Percentiles rank a stretch among this genome's conserved stretches.
Evolutionary conservation across 2,329 filamentous ascomycete species (phyloP).

Genomic region (Fusarium gaditjirri): DNA sequence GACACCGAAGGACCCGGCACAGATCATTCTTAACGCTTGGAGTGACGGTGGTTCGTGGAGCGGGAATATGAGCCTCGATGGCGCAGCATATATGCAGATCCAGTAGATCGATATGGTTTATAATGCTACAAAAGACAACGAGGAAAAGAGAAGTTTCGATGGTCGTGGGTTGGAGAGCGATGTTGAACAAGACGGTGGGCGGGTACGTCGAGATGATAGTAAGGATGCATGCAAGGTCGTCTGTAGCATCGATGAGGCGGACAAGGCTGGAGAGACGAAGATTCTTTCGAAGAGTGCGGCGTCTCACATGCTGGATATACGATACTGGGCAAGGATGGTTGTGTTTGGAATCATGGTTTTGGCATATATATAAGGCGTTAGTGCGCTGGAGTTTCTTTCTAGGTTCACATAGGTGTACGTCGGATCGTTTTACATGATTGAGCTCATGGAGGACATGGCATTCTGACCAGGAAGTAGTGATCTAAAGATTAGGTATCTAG

Average conservation of each 20-base stretch:
- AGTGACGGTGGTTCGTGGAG: slow-evolving; percentile 69
- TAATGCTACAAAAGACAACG: slow-evolving; percentile 50
- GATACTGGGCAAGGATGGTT: not conserved
- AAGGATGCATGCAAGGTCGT: slow-evolving; percentile 42
- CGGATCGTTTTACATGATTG: not conserved
- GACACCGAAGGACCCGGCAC: slow-evolving; percentile 62
- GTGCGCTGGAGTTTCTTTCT: not conserved
- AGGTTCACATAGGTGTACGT: not conserved
- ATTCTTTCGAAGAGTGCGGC: slow-evolving; percentile 43
- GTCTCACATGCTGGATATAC: slow-evolving; percentile 2
- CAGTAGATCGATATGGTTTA: slow-evolving; percentile 72
- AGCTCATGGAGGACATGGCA: not conserved
- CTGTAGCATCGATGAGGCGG: slow-evolving; percentile 50
- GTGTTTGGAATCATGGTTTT: slow-evolving; percentile 3
- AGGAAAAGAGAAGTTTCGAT: slow-evolving; percentile 21
- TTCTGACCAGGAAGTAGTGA: not conserved
- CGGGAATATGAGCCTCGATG: slow-evolving; percentile 64
- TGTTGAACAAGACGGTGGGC: slow-evolving; percentile 43
- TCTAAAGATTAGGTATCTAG: not conserved
- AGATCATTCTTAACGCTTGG: slow-evolving; percentile 69
- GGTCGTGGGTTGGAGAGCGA: not conserved
- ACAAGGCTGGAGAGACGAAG: slow-evolving; percentile 38
- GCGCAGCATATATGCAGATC: slow-evolving; percentile 65
- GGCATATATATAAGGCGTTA: not conserved
- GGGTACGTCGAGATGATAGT: slow-evolving; percentile 48